Evolutionary conservation across 2,329 filamentous ascomycete genomes (phyloP).

Genomic region (Ophiostoma ips): DNA sequence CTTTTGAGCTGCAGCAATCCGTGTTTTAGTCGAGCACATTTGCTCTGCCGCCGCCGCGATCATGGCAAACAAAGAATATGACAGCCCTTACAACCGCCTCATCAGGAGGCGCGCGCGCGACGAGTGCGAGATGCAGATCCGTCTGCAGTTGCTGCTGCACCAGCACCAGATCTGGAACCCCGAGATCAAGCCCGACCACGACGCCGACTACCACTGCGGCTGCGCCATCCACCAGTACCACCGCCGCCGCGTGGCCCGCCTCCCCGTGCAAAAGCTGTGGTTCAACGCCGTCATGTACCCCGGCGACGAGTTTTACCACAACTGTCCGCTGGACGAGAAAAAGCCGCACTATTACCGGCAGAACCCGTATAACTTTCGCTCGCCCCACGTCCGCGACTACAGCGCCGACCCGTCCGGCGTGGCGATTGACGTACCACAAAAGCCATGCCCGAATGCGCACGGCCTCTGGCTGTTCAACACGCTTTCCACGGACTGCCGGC

Average conservation of each 20-base stretch:
- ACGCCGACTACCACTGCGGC: conserved; percentile 24
- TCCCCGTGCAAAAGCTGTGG: conserved; percentile 27
- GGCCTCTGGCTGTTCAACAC: no score
- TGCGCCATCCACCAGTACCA: conserved; percentile 28
- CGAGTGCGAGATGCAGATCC: conserved; percentile 28
- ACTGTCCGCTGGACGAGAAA: conserved; percentile 3
- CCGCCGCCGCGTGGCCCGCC: conserved; percentile 22
- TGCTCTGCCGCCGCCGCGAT: no score
- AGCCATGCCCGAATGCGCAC: no score
- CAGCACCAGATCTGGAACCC: conserved; percentile 28
- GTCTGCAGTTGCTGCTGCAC: conserved; percentile 26
- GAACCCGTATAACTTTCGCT: no score
- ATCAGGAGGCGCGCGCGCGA: neutral
- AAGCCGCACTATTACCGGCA: no score
- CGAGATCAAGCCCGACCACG: conserved; percentile 33
- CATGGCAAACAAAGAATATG: no score
- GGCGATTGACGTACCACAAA: no score
- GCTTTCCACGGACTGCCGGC: no score
- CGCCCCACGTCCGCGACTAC: no score
- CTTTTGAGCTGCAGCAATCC: no score
- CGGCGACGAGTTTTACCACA: conserved; percentile 20
- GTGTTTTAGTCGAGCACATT: no score
- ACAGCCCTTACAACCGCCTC: conserved; percentile 2
- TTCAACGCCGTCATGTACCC: conserved; percentile 33
- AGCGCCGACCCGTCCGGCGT: no score